Conservation (phyloP, 2,329 filamentous ascomycete genomes). For the Microdochium bolleyi region DNA sequence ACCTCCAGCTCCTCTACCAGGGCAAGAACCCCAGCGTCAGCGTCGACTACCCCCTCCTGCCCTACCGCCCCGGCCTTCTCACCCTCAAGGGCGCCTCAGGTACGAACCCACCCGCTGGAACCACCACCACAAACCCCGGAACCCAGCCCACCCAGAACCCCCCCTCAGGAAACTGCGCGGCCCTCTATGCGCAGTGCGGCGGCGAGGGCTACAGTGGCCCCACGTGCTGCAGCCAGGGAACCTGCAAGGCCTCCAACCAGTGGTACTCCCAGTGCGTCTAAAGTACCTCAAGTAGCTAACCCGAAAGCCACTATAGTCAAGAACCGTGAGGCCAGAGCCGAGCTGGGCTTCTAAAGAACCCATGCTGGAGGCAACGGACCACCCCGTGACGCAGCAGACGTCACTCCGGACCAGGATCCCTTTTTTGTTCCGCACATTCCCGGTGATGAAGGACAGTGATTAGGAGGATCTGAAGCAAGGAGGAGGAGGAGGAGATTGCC, state of each 20-base stretch:
- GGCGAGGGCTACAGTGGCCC: background rate
- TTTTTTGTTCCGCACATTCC: too few species aligned
- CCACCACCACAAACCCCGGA: background rate
- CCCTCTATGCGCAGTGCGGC: background rate
- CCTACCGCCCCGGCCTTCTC: constrained; percentile 47
- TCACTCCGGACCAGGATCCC: too few species aligned
- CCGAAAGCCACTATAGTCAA: too few species aligned
- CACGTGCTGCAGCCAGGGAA: background rate
- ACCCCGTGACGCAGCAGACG: too few species aligned
- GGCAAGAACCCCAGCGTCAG: constrained; percentile 33
- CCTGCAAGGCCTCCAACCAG: background rate
- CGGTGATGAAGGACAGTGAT: too few species aligned
- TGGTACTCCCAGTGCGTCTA: background rate
- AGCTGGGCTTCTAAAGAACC: too few species aligned
- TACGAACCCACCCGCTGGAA: background rate
- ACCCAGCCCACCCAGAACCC: background rate
- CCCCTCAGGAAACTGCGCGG: background rate
- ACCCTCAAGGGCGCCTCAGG: constrained; percentile 25
- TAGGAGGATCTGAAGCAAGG: too few species aligned
- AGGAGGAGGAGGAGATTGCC: too few species aligned
- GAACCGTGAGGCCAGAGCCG: too few species aligned
- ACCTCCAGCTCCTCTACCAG: constrained; percentile 58
- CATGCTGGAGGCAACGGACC: too few species aligned
- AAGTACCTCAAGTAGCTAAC: too few species aligned
- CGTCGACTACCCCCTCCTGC: constrained; percentile 40